A percentile compares a stretch with the other conserved stretches of the same genome.
Conservation (phyloP, 306 rosid genomes). For the Elaeagnus macrophylla region DNA sequence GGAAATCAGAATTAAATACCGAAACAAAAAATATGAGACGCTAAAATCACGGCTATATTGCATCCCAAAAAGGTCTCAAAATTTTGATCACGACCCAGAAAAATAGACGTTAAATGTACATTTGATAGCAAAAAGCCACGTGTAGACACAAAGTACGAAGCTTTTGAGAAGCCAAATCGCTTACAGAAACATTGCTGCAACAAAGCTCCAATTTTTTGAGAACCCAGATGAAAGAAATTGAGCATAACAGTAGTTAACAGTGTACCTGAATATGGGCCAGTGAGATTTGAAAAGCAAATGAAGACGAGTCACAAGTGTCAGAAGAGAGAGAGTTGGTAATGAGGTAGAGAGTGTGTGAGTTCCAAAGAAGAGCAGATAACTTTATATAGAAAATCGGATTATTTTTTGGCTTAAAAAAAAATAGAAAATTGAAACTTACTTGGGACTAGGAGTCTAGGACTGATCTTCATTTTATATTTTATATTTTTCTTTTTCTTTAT, state of each 20-base stretch:
- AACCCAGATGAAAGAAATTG: slow-evolving; percentile 13
- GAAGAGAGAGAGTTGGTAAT: slow-evolving; percentile 3
- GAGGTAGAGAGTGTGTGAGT: neutral
- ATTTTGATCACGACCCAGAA: slow-evolving; percentile 11
- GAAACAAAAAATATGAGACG: neutral
- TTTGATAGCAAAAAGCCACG: slow-evolving; percentile 20
- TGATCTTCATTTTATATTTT: no score
- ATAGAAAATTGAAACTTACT: no score
- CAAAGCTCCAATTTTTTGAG: slow-evolving; percentile 9
- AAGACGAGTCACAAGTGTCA: slow-evolving; percentile 11
- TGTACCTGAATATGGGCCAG: slow-evolving; percentile 41
- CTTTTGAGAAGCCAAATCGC: neutral
- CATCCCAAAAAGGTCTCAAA: slow-evolving; percentile 17
- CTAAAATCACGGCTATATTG: slow-evolving; percentile 26
- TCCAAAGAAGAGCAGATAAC: no score
- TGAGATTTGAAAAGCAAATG: slow-evolving; percentile 11
- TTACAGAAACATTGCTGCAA: neutral
- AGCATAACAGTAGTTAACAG: slow-evolving; percentile 3
- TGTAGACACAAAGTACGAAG: slow-evolving; percentile 5
- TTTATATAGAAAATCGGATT: no score
- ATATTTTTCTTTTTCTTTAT: no score
- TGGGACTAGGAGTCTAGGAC: no score
- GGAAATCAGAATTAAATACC: neutral
- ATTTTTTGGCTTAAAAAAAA: no score
- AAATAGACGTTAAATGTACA: slow-evolving; percentile 1